Percentiles rank a stretch among this genome's conserved stretches.
Conservation (phyloP, 106 monocot species). For the Narthecium ossifragum region DNA sequence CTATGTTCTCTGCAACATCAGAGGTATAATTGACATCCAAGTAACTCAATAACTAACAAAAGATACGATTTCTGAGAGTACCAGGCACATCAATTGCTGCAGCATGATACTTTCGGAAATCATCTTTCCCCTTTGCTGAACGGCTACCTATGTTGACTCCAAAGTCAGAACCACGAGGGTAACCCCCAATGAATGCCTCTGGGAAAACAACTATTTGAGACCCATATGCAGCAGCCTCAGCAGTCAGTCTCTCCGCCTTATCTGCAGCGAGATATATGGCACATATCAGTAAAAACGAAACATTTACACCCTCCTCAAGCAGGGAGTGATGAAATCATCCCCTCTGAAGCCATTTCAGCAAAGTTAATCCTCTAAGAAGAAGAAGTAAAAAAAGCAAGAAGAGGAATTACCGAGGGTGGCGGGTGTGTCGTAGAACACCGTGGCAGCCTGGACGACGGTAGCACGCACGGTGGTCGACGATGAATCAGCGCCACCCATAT, state of each 20-base stretch:
- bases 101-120: constrained; percentile 88
- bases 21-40: too few relatives aligned
- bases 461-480: constrained; percentile 55
- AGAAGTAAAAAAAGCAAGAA: neutral
- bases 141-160: constrained; percentile 80
- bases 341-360: too few relatives aligned
- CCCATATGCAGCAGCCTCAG: constrained; percentile 68
- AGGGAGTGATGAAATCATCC: too few relatives aligned
- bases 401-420: constrained; percentile 61
- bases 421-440: constrained; percentile 85
- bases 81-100: constrained; percentile 91
- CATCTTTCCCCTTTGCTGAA: constrained; percentile 74
- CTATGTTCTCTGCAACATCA: too few relatives aligned
- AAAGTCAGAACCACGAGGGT: constrained; percentile 84
- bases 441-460: constrained; percentile 89
- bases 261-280: too few relatives aligned
- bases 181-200: constrained; percentile 94
- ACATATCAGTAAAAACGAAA: too few relatives aligned
- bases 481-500: constrained; percentile 68
- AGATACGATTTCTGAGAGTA: too few relatives aligned
- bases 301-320: too few relatives aligned
- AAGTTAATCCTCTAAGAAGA: too few relatives aligned
- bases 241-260: constrained; percentile 81
- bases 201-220: constrained; percentile 95
- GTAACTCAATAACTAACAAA: too few relatives aligned